phyloP scores from a whole-genome alignment of 805 yeast species.

The Candida boleticola region DNA sequence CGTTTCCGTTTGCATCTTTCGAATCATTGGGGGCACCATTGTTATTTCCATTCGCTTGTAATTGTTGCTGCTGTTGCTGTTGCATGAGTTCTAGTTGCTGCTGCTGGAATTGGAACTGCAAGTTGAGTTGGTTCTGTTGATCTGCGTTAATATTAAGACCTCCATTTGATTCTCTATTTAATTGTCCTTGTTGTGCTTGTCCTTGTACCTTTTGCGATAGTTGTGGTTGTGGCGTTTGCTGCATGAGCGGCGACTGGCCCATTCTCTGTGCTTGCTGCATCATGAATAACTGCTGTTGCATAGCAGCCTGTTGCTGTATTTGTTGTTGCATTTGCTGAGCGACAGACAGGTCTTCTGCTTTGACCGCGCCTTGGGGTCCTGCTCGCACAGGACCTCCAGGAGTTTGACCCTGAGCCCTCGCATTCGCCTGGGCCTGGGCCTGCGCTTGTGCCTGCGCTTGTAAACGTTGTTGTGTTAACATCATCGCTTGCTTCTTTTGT shows the following conservation, averaged over 20 bases:
- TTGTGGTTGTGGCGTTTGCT: conserved; percentile 9
- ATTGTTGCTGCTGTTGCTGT: conserved; percentile 8
- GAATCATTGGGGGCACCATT: conserved; percentile 11
- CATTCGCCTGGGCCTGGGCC: no score
- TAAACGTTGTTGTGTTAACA: conserved; percentile 13
- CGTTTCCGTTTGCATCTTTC: conserved; percentile 7
- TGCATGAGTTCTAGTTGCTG: conserved; percentile 1
- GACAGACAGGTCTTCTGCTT: no score
- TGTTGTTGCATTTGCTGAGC: conserved; percentile 24
- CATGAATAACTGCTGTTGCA: no score
- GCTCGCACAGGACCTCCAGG: no score
- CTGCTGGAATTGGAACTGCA: conserved; percentile 9
- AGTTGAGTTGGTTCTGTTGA: conserved; percentile 15
- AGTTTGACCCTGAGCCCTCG: no score
- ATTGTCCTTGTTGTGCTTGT: conserved; percentile 9
- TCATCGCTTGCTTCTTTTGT: conserved; percentile 3
- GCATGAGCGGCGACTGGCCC: conserved; percentile 10
- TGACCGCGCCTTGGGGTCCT: no score
- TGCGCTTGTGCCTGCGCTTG: not conserved
- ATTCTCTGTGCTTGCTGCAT: conserved; percentile 7
- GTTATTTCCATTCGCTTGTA: conserved; percentile 14
- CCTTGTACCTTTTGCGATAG: no score
- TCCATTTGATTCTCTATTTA: conserved; percentile 5
- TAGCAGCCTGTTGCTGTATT: conserved; percentile 19
- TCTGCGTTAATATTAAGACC: conserved; percentile 8